These are phyloP conservation scores for Ambrosia trifida DNA, from an alignment of 129 eudicot genomes.

Conservation along the genomic window DNA sequence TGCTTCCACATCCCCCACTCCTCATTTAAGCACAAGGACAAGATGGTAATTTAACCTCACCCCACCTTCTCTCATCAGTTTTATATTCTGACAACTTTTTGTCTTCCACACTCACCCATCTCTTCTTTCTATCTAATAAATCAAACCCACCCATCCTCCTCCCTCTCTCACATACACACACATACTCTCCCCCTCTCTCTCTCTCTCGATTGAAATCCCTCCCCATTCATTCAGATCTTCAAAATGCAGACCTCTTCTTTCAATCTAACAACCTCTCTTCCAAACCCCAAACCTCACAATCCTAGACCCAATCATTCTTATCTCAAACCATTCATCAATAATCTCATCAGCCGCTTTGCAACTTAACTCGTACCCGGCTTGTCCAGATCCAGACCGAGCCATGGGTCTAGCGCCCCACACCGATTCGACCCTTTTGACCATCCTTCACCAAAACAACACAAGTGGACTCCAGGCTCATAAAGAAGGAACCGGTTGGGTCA, in stretches of 20 bases:
- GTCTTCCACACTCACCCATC: no score
- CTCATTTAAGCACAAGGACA: no score
- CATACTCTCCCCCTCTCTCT: neutral
- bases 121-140: no score
- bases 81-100: no score
- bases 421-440: conserved; percentile 68
- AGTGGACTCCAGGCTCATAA: conserved; percentile 66
- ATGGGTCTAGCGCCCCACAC: conserved; percentile 86
- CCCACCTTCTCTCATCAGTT: no score
- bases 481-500: conserved; percentile 66
- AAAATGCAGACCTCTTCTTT: conserved; percentile 78
- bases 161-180: no score
- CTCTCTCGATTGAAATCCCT: conserved; percentile 3
- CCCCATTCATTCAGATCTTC: conserved; percentile 30
- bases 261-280: conserved; percentile 50
- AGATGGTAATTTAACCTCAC: no score
- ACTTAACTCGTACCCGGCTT: conserved; percentile 77
- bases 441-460: conserved; percentile 76
- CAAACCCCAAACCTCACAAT: conserved; percentile 50
- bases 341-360: conserved; percentile 61
- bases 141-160: no score
- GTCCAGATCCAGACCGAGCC: conserved; percentile 92
- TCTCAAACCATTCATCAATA: conserved; percentile 24
- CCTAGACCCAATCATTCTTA: conserved; percentile 34
- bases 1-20: no score